Base-by-base conservation (phyloP, 1,284 basidiomycete species). In the Xanthoconium separans region DNA sequence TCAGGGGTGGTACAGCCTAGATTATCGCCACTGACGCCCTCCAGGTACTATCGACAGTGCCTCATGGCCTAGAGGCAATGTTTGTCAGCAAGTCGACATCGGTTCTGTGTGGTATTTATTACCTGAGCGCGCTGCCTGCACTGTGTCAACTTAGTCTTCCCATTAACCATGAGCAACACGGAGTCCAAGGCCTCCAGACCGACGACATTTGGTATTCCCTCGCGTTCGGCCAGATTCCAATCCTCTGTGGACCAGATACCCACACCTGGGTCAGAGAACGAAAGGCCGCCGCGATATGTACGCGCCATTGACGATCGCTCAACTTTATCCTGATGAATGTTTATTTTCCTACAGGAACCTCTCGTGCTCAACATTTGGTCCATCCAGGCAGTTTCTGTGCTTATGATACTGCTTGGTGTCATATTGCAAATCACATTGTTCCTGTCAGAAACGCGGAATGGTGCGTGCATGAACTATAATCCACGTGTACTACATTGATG, bases 221-320 rank as follows among this genome's bases (percentile, higher is more conserved):
- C 58, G 6, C 52, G 48, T 36, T 65, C 64, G 4, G 48, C 61
- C 11, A 60, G 57, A 50, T 78, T 75, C 58, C 71, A 71, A 54
- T 74, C 75, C 41, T 75, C 77, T 9, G 72, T 75, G 2, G 71
- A 79, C 44, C 65, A 77, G 16, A 80, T 82, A 61, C 80, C 80
- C 6, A 70, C 77, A 2, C 73, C 73, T 13, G 69, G 66, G 8
- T 49, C 58, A 22, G 65, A 69, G 31, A 49, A 49, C 15, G 60
- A 66, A 39, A 71, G 71, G 47, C 66, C 74, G 15, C 72, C 72
- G 29, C 73, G 71, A 58, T 81, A 73, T 70, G 81, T 81, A 51
- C n/a, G 77, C 62, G 16, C 6, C 15, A 16, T 30, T 9, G 10
- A 15, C 15, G 6, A 27, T 41, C 5, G 6, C 10, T 39, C 13